Evolutionary conservation across 2,329 filamentous ascomycete species (phyloP), one percentile per base, ranked within the genome.

Genomic region (Paecilomyces niveus): DNA sequence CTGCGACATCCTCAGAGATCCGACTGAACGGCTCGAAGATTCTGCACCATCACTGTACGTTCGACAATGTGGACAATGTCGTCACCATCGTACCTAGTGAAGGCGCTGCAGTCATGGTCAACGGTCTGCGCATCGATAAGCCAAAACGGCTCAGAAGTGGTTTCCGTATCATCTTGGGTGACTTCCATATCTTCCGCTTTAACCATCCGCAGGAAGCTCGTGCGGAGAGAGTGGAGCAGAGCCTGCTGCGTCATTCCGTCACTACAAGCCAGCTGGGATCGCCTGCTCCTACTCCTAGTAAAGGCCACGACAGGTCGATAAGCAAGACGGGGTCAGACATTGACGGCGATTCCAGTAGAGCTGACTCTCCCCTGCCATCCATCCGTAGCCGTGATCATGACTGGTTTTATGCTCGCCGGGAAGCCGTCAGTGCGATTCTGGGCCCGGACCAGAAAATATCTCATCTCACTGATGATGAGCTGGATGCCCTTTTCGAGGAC

Each of bases 141-240:
- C 87, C 92, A 1, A 92, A 88, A 64, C 85, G 92, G 63, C 80
- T 99, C 51, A 88, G 92, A 69, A 97, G 92, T 67, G 94, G 94
- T 5, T 96, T 92, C 72, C 89, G 94, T 61, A 89, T 99, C 57
- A 99, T 99, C 62, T 81, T 99, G 9, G 94, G 94, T 49, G 94
- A 99, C 74, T 99, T 99, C 67, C 94, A 99, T 73, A 99, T 99
- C 61, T 97, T 99, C 77, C 84, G 94, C 58, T 99, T 99, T 80
- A 99, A 97, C 68, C 92, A 99, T 70, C 94, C 94, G 0, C 89
- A 96, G 80, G 94, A 99, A 76, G 94, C 94, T 31, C 87, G 90
- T 59, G 93, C 92, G 2, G 94, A 99, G 76, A 82, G 94, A 57
- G 92, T 91, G 11, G 91, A 96, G 62, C 86, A 91, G 69, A 96